Percentiles rank a stretch among this genome's conserved stretches.
phyloP scores from a whole-genome alignment of 495 filamentous ascomycete genomes.

The Lasiosphaeria miniovina region DNA sequence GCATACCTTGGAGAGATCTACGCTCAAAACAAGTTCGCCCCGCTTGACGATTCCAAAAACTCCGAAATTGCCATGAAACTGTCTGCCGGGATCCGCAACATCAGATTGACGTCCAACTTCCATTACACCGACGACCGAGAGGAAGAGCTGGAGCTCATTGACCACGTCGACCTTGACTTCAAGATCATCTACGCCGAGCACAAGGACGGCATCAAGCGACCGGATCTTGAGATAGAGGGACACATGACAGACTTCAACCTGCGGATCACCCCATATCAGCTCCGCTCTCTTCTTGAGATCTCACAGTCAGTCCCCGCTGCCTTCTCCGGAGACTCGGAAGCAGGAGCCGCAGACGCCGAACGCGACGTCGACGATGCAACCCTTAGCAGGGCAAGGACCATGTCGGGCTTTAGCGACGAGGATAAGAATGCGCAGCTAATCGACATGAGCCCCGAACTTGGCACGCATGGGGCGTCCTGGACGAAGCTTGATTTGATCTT shows the following conservation, averaged over 20 bases:
- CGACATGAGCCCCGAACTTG: conserved; percentile 63
- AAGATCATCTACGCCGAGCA: conserved; percentile 89
- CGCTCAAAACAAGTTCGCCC: conserved; percentile 85
- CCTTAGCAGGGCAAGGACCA: conserved; percentile 44
- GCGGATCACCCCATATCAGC: conserved; percentile 81
- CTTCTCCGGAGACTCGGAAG: conserved; percentile 73
- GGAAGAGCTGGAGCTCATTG: conserved; percentile 92
- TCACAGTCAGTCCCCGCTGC: conserved; percentile 81
- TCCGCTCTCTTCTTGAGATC: conserved; percentile 82
- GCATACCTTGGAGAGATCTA: conserved; percentile 97
- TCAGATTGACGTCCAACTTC: conserved; percentile 84
- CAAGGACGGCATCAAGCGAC: conserved; percentile 68
- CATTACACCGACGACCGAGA: conserved; percentile 67
- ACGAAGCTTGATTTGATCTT: conserved; percentile 93
- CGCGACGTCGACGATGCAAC: conserved; percentile 46
- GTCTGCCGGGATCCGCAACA: conserved; percentile 85
- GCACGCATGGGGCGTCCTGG: conserved; percentile 67
- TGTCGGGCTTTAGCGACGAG: conserved; percentile 41
- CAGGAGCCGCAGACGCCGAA: conserved; percentile 57
- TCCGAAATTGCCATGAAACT: conserved; percentile 82
- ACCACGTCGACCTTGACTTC: conserved; percentile 92
- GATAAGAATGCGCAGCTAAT: conserved; percentile 43
- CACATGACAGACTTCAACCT: conserved; percentile 90
- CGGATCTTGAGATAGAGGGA: conserved; percentile 88
- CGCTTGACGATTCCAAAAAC: conserved; percentile 67